phyloP scores from a whole-genome alignment of 805 yeast species.

The Wickerhamiella sergipiensis region DNA sequence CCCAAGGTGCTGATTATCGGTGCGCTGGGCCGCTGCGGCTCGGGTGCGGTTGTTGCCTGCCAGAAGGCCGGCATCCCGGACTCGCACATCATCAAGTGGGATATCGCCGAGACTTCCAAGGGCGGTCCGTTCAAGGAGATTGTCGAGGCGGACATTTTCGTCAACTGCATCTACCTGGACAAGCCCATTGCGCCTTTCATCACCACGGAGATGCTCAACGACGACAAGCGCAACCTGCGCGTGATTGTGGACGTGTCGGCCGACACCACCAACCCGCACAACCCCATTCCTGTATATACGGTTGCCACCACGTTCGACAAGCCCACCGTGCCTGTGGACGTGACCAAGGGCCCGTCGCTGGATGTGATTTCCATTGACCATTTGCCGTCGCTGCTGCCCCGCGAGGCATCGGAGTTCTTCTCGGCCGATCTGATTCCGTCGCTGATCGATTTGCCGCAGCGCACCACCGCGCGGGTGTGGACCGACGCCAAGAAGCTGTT shows the following conservation, averaged over 20 bases:
- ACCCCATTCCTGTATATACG: slow-evolving; percentile 89
- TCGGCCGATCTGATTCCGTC: slow-evolving; percentile 82
- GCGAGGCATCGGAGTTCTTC: slow-evolving; percentile 92
- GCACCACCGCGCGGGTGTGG: slow-evolving; percentile 85
- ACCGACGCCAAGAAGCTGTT: slow-evolving; percentile 70
- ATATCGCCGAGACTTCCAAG: slow-evolving; percentile 86
- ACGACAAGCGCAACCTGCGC: slow-evolving; percentile 55
- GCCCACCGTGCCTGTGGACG: slow-evolving; percentile 79
- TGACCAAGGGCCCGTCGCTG: slow-evolving; percentile 68
- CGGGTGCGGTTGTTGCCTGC: slow-evolving; percentile 85
- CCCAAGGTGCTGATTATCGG: slow-evolving; percentile 88
- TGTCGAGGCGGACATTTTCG: slow-evolving; percentile 72
- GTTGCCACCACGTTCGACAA: slow-evolving; percentile 80
- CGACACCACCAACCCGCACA: slow-evolving; percentile 96
- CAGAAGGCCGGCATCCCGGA: slow-evolving; percentile 80
- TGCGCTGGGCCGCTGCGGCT: slow-evolving; percentile 97
- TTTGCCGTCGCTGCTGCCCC: slow-evolving; percentile 86
- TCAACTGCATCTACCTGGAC: slow-evolving; percentile 92
- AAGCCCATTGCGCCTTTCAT: slow-evolving; percentile 89
- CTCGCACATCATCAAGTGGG: slow-evolving; percentile 79
- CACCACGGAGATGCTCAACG: slow-evolving; percentile 52
- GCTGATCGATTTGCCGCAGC: slow-evolving; percentile 66
- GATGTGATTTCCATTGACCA: slow-evolving; percentile 94
- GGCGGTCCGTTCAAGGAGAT: slow-evolving; percentile 98
- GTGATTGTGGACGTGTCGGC: slow-evolving; percentile 97